phyloP scores from a whole-genome alignment of 129 eudicot species.

The Tagetes patula region DNA sequence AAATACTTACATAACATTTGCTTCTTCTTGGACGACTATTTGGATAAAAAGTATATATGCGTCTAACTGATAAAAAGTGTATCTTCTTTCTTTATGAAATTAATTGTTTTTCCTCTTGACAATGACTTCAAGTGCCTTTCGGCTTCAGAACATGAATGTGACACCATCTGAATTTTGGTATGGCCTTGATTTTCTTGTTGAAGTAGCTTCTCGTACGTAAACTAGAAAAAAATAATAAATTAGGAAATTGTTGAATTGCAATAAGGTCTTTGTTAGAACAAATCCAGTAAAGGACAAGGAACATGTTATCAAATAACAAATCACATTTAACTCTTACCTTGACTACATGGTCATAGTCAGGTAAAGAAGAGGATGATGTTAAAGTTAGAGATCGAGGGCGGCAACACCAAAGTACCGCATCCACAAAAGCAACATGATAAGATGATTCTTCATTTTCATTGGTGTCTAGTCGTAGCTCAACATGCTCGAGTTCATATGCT shows the following conservation, averaged over 20 bases:
- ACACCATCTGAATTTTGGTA: constrained; percentile 5
- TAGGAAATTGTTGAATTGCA: neutral
- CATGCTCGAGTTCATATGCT: constrained; percentile 2
- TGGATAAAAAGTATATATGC: no score
- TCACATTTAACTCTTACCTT: neutral
- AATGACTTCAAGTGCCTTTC: neutral
- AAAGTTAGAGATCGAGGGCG: constrained; percentile 17
- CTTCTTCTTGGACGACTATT: neutral
- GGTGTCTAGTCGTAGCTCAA: neutral
- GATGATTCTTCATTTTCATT: neutral
- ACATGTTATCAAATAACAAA: no score
- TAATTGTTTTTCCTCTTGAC: neutral
- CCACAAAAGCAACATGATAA: neutral
- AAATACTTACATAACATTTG: no score
- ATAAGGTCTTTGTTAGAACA: neutral
- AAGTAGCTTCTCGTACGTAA: constrained; percentile 13
- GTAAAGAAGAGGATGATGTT: neutral
- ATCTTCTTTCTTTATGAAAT: constrained; percentile 20
- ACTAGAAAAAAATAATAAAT: neutral
- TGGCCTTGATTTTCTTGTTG: constrained; percentile 13
- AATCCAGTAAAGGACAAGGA: neutral
- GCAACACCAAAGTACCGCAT: constrained; percentile 13
- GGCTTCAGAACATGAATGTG: neutral
- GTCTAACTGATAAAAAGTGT: no score
- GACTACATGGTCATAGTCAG: neutral